Percentiles rank a stretch among this genome's conserved stretches.
Evolutionary conservation across 2,329 filamentous ascomycete genomes (phyloP).

Genomic region (Aschersonia sp.): DNA sequence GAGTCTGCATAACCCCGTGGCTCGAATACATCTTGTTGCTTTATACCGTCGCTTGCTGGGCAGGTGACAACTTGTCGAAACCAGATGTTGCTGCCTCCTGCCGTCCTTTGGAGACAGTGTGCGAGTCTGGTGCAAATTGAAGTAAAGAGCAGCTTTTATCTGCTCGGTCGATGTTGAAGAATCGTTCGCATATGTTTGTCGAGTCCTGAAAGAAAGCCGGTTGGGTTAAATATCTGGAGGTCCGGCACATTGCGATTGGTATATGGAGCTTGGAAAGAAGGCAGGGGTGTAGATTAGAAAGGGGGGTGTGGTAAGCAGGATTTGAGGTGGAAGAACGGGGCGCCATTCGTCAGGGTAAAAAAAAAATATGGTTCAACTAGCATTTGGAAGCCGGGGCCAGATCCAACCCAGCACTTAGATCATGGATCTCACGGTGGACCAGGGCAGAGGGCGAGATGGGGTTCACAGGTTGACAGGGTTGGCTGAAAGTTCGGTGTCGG

Average conservation of each 20-base stretch:
- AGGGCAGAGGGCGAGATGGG: neutral
- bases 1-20: slow-evolving; percentile 10
- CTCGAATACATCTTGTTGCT: slow-evolving; percentile 15
- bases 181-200: neutral
- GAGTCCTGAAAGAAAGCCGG: neutral
- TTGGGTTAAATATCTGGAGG: neutral
- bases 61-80: too few species aligned
- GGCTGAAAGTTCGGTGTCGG: neutral
- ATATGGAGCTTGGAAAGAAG: neutral
- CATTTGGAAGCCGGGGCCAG: neutral
- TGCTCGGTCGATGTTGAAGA: neutral
- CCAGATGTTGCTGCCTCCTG: too few species aligned
- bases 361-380: neutral
- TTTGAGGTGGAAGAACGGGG: neutral
- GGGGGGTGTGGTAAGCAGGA: neutral
- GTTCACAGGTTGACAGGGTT: neutral
- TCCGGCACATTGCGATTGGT: neutral
- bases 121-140: neutral
- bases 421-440: neutral
- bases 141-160: neutral
- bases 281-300: neutral
- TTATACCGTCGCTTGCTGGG: neutral
- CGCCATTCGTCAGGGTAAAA: neutral
- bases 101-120: neutral
- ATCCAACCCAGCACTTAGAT: neutral